These are phyloP conservation scores for Debaryomyces fabryi DNA, from an alignment of 1,139 yeast species.

Conservation along the genomic window DNA sequence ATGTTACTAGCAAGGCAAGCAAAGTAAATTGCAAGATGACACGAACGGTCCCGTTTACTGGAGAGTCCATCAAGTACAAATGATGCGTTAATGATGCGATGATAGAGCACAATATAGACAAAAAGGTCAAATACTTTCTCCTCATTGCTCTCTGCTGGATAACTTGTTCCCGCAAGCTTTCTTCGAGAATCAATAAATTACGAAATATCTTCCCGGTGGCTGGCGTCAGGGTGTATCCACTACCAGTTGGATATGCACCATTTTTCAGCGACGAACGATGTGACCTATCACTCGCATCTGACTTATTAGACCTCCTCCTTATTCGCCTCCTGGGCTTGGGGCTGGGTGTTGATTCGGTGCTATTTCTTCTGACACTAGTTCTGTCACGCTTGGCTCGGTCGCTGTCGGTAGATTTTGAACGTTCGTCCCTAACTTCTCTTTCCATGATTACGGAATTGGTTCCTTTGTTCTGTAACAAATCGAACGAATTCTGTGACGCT, in stretches of 20 bases:
- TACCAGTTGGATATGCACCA: constrained; percentile 27
- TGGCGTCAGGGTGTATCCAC: constrained; percentile 50
- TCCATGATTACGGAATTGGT: background rate
- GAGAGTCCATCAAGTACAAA: constrained; percentile 33
- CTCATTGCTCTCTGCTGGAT: constrained; percentile 69
- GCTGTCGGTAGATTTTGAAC: background rate
- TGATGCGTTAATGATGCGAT: constrained; percentile 47
- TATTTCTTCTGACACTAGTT: constrained; percentile 13
- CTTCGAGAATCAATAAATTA: constrained; percentile 81
- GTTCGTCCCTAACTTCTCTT: constrained; percentile 6
- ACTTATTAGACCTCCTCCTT: constrained; percentile 34
- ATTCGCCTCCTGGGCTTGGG: constrained; percentile 29
- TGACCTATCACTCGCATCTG: constrained; percentile 33
- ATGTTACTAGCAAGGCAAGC: constrained; percentile 68
- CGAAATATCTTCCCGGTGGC: constrained; percentile 76
- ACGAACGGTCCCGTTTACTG: constrained; percentile 36
- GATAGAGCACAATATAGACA: constrained; percentile 52
- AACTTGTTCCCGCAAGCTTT: constrained; percentile 78
- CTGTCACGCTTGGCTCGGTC: constrained; percentile 9
- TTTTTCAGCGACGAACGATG: constrained; percentile 15
- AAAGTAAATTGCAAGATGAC: constrained; percentile 62
- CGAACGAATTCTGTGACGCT: constrained; percentile 39
- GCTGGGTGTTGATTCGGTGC: constrained; percentile 20
- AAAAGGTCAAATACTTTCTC: constrained; percentile 72
- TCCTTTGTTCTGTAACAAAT: constrained; percentile 10